A percentile compares a stretch with the other conserved stretches of the same genome.
These are phyloP conservation scores for Penicillium bialowiezense DNA, from an alignment of 495 filamentous ascomycete genomes.

Conservation along the genomic window DNA sequence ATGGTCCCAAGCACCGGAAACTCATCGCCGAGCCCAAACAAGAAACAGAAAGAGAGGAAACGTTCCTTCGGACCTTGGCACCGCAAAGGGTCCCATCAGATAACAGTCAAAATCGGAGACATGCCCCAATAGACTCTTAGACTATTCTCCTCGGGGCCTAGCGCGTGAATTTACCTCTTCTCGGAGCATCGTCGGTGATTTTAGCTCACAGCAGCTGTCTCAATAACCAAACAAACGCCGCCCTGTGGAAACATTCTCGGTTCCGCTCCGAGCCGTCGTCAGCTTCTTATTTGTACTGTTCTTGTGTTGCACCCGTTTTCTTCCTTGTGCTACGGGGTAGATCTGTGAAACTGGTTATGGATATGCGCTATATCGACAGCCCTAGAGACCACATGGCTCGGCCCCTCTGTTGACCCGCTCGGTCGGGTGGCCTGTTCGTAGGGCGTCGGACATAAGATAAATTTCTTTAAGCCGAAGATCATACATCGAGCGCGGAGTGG, in stretches of 20 bases:
- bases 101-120: background rate
- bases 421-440: background rate
- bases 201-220: background rate
- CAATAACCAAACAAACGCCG: background rate
- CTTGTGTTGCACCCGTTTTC: background rate
- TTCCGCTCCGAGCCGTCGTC: background rate
- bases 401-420: background rate
- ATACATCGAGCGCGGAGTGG: too few relatives aligned
- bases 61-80: background rate
- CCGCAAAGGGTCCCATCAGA: background rate
- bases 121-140: background rate
- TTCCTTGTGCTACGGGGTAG: background rate
- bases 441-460: background rate
- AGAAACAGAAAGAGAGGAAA: background rate
- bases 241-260: background rate
- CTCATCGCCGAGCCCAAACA: background rate
- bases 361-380: background rate
- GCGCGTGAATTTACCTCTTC: background rate
- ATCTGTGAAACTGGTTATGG: background rate
- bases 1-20: background rate
- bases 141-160: background rate
- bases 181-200: slow-evolving; percentile 1
- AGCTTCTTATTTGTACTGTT: background rate
- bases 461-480: too few relatives aligned
- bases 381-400: background rate